Evolutionary conservation across 2,329 filamentous ascomycete genomes (phyloP).

Genomic region (Tolypocladium tundrense): DNA sequence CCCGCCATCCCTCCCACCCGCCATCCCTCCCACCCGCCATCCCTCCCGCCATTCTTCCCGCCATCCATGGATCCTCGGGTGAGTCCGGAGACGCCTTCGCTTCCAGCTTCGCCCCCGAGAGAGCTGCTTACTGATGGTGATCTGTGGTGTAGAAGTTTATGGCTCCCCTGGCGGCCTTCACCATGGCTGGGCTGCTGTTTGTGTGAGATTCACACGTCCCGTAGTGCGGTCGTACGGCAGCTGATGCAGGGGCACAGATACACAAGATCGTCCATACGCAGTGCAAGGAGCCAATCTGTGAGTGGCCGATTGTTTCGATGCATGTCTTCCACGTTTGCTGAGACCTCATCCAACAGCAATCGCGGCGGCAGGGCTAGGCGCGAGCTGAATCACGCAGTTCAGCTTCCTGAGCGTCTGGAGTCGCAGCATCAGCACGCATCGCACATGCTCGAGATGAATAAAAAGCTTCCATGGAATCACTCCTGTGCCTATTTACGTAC

Average conservation of each 20-base stretch:
- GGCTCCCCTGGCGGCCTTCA: slow-evolving; percentile 41
- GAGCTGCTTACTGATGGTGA: background rate
- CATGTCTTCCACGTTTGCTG: background rate
- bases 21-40: background rate
- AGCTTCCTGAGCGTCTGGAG: background rate
- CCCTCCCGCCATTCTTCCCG: background rate
- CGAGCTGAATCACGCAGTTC: background rate
- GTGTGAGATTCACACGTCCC: slow-evolving; percentile 20
- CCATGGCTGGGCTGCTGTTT: slow-evolving; percentile 42
- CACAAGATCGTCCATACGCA: slow-evolving; percentile 29
- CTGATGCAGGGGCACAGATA: slow-evolving; percentile 16
- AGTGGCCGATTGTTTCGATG: background rate
- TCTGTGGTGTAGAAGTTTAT: slow-evolving; percentile 27
- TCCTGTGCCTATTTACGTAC: background rate
- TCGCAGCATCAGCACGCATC: background rate
- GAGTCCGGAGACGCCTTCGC: background rate
- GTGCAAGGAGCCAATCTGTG: slow-evolving; percentile 24
- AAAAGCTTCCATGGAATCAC: background rate
- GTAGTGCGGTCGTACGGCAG: background rate
- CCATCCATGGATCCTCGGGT: slow-evolving; percentile 18
- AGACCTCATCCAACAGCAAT: background rate
- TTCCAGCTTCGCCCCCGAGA: background rate
- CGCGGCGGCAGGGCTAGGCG: background rate
- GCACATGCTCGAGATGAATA: background rate
- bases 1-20: no score